phyloP scores from a whole-genome alignment of 306 rosid genomes.

The Pyrus betulifolia region DNA sequence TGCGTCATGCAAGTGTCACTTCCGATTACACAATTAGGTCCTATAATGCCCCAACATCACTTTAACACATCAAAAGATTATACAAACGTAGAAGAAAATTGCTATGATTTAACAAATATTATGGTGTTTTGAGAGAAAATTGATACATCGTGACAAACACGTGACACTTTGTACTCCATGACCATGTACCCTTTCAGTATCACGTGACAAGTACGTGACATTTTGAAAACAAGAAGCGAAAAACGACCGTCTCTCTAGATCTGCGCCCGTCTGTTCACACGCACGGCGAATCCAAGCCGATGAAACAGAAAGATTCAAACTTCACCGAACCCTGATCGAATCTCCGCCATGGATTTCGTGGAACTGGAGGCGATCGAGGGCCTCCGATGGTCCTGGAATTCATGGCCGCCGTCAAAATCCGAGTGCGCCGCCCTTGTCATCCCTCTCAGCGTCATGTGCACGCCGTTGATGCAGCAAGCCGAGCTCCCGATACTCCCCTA shows the following conservation, averaged over 20 bases:
- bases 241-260: neutral
- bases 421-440: conserved; percentile 40
- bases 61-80: no score
- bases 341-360: conserved; percentile 53
- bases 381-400: conserved; percentile 92
- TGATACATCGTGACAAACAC: neutral
- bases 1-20: no score
- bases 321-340: neutral
- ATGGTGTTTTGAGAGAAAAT: no score
- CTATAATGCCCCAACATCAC: no score
- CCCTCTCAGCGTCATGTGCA: conserved; percentile 73
- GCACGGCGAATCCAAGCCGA: neutral
- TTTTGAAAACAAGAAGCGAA: neutral
- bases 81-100: no score
- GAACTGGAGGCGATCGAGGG: conserved; percentile 92
- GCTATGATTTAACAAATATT: no score
- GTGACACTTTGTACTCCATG: neutral
- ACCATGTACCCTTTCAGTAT: no score
- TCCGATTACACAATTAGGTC: no score
- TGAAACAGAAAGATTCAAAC: neutral
- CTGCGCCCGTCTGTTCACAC: neutral
- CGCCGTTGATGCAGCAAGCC: conserved; percentile 49
- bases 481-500: conserved; percentile 77
- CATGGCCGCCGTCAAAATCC: conserved; percentile 65
- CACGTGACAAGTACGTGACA: neutral